These are phyloP conservation scores for Allantophomopsis lycopodina DNA, from an alignment of 2,329 filamentous ascomycete species.

Conservation along the genomic window DNA sequence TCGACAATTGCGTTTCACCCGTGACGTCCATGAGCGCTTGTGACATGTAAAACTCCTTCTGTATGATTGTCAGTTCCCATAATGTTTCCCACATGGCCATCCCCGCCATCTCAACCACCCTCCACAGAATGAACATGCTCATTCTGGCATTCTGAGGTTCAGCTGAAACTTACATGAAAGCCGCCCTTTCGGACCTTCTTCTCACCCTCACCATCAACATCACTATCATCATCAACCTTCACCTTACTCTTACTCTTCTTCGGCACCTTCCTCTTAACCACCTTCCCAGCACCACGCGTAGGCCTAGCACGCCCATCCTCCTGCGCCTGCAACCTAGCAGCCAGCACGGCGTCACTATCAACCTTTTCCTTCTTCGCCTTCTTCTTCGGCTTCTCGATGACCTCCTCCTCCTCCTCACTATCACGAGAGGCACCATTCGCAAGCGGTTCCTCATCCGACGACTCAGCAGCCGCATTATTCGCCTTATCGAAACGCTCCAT, in stretches of 20 bases:
- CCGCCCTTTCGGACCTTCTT: conserved; percentile 72
- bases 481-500: conserved; percentile 39
- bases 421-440: conserved; percentile 23
- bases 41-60: conserved; percentile 65
- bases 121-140: too few relatives aligned
- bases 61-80: conserved; percentile 1
- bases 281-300: conserved; percentile 47
- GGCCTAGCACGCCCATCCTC: conserved; percentile 62
- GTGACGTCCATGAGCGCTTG: conserved; percentile 54
- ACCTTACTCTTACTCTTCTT: conserved; percentile 66
- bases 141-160: not conserved
- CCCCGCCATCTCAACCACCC: too few relatives aligned
- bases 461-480: conserved; percentile 3
- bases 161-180: conserved; percentile 58
- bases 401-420: conserved; percentile 23
- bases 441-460: conserved; percentile 42
- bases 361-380: conserved; percentile 45
- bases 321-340: conserved; percentile 81
- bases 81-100: too few relatives aligned
- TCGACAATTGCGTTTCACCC: conserved; percentile 64
- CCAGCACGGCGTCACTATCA: conserved; percentile 77
- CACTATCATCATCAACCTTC: conserved; percentile 67
- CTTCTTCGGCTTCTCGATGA: conserved; percentile 42
- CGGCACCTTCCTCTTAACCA: conserved; percentile 49
- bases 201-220: conserved; percentile 42